Percentiles rank a stretch among this genome's conserved stretches.
phyloP scores from a whole-genome alignment of 2,329 filamentous ascomycete genomes.

The Beauveria sp. region DNA sequence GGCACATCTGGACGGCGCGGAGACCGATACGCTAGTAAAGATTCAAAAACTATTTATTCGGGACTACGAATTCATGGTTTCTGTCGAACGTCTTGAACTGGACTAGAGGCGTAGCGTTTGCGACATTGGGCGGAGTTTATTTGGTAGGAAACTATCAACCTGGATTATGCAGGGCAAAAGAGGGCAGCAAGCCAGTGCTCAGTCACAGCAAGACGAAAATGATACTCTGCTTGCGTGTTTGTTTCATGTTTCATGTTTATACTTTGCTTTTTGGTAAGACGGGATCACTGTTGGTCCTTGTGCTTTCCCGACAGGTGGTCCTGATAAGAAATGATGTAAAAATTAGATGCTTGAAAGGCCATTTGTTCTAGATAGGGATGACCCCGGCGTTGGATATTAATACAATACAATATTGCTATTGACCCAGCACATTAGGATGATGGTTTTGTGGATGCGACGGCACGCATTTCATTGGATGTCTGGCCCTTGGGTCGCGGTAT shows the following conservation, averaged over 20 bases:
- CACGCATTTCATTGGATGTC: slow-evolving; percentile 8
- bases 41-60: background rate
- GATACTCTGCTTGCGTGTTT: background rate
- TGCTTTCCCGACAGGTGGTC: too few species aligned
- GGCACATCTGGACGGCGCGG: slow-evolving; percentile 27
- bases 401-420: too few species aligned
- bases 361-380: too few species aligned
- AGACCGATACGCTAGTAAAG: slow-evolving; percentile 13
- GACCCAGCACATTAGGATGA: background rate
- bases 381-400: too few species aligned
- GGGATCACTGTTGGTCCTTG: too few species aligned
- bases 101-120: background rate
- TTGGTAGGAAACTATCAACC: background rate
- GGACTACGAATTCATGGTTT: background rate
- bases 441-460: slow-evolving; percentile 6
- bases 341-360: too few species aligned
- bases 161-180: background rate
- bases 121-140: slow-evolving; percentile 1
- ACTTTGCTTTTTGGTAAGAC: background rate
- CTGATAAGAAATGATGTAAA: too few species aligned
- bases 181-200: background rate
- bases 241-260: background rate
- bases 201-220: background rate
- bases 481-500: background rate
- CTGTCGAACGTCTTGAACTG: background rate